Evolutionary conservation across 2,329 filamentous ascomycete species (phyloP).

Genomic region (Hypoxylon sp.): DNA sequence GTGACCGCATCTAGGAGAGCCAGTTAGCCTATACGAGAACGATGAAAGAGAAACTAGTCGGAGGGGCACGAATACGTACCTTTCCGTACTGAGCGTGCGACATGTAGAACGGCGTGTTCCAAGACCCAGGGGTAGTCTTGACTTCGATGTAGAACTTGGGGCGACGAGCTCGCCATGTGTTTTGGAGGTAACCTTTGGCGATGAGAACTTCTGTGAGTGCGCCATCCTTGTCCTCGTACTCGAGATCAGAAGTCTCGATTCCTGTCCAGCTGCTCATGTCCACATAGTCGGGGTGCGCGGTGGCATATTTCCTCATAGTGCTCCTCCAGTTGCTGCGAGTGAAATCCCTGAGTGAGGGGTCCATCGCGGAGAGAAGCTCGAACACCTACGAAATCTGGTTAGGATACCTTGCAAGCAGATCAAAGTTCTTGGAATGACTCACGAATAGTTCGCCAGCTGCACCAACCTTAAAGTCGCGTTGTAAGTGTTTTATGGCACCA

Average conservation of each 20-base stretch:
- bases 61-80: conserved; percentile 53
- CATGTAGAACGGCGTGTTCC: conserved; percentile 59
- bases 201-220: conserved; percentile 53
- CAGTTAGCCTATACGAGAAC: not conserved
- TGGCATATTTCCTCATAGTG: conserved; percentile 58
- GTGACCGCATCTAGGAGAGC: conserved; percentile 6
- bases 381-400: conserved; percentile 53
- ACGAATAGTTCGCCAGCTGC: conserved; percentile 43
- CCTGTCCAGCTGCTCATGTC: conserved; percentile 56
- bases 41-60: too few species aligned
- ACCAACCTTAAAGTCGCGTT: conserved; percentile 41
- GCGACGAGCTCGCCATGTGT: conserved; percentile 44
- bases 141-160: conserved; percentile 64
- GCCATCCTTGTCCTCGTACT: conserved; percentile 55
- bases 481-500: conserved; percentile 16
- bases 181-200: conserved; percentile 50
- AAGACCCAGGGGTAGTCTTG: conserved; percentile 58
- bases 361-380: conserved; percentile 53
- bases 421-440: not conserved
- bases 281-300: conserved; percentile 54
- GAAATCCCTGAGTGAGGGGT: conserved; percentile 52
- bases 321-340: conserved; percentile 60
- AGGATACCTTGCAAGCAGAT: not conserved
- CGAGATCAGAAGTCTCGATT: conserved; percentile 60
- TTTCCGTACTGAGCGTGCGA: conserved; percentile 58